Evolutionary conservation across 1,139 yeast genomes (phyloP), one percentile per base, ranked within the genome.

Genomic region (Blastobotrys illinoisensis): DNA sequence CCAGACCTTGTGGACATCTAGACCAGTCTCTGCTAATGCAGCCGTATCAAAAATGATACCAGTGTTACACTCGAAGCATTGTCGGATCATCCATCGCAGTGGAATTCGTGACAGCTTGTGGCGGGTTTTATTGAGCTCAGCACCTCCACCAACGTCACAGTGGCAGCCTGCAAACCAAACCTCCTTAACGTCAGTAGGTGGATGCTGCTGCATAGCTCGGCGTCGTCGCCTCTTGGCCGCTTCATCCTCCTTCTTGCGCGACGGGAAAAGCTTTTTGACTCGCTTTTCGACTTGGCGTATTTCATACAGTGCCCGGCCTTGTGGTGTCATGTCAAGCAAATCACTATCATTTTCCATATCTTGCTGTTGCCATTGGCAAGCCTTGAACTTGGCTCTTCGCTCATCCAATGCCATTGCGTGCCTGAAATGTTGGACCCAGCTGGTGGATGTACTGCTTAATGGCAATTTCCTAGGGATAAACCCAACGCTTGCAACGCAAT

Each of bases 321-420:
- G 19, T 23, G 47, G 47, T 1, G 48, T 46, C 40, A n/a, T 14
- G 9, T 46, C 40, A 14, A 46, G 21, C 36, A 26, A 18, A 4
- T 6, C 18, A 11, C 6, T 40, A 24, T 14, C 5, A 14, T 14
- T 18, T 18, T 43, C 51, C 23, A 18, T 2, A 48, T 44, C 11
- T 24, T 51, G 21, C 19, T 52, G 57, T 44, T 52, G 48, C 55
- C 54, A 40, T 50, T 51, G 47, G 50, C 53, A 49, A 46, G 50
- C 21, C 44, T 56, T 55, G 26, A 54, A 56, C 46, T 56, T 53
- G 20, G 57, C 53, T 48, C 77, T 57, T 47, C 76, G 62, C 56
- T 73, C 77, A 57, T 73, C 76, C 13, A 73, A 54, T 50, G 75
- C 72, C 0, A 73, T 67, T 0, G 77, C 76, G 56, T 73, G 76